Evolutionary conservation across 2,329 filamentous ascomycete genomes (phyloP).

Genomic region (Diaporthe sp.): DNA sequence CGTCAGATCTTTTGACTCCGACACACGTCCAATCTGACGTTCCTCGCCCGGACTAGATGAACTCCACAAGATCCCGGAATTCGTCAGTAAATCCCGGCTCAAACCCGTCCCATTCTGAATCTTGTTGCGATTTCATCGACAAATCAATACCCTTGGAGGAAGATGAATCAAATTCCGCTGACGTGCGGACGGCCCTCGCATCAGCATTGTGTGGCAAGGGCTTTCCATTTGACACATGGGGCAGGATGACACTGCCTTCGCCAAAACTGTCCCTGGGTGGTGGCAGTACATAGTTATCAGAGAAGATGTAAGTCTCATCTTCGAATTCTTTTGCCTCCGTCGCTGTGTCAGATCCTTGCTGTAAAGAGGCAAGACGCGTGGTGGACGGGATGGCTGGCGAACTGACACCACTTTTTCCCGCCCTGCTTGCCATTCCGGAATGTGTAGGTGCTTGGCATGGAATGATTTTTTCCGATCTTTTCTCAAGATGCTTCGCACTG

Average conservation of each 20-base stretch:
- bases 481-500: too few species aligned
- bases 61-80: conserved; percentile 37
- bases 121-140: background rate
- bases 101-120: conserved; percentile 35
- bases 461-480: background rate
- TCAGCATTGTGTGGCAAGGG: background rate
- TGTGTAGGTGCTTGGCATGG: too few species aligned
- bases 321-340: background rate
- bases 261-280: background rate
- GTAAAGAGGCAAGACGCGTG: background rate
- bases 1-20: too few species aligned
- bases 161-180: background rate
- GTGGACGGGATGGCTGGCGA: background rate
- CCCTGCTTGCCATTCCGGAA: background rate
- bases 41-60: conserved; percentile 14
- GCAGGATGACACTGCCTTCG: background rate
- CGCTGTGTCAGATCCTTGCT: background rate
- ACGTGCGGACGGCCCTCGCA: background rate
- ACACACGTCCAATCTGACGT: background rate
- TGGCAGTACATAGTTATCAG: background rate
- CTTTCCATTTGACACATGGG: background rate
- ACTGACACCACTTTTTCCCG: background rate
- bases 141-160: background rate
- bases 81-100: conserved; percentile 32
- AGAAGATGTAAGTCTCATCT: conserved; percentile 2